These are phyloP conservation scores for Infundibulicybe gibba DNA, from an alignment of 768 basidiomycete species.

Conservation along the genomic window DNA sequence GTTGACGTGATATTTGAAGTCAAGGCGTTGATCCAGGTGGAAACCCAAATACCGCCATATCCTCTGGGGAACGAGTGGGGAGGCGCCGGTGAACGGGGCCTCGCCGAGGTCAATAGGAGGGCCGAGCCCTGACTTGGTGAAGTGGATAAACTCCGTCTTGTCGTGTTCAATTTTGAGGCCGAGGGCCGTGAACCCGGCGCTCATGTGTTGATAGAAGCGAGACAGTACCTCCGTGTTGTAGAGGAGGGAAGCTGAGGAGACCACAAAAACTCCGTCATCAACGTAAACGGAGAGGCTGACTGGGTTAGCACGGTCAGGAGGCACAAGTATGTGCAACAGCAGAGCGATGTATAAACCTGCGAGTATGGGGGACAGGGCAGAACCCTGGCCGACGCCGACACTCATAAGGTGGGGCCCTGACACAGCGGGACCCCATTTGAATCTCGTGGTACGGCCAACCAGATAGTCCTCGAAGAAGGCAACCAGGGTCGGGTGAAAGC, in stretches of 20 bases:
- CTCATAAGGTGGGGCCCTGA: neutral
- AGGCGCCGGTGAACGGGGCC: neutral
- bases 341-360: neutral
- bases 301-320: neutral
- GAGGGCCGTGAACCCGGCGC: neutral
- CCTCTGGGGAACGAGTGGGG: neutral
- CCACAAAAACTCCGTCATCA: neutral
- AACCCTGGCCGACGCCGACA: conserved; percentile 2
- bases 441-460: neutral
- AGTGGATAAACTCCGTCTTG: neutral
- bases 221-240: neutral
- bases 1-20: neutral
- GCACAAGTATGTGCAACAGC: neutral
- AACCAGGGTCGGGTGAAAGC: neutral
- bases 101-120: neutral
- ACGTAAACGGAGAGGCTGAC: neutral
- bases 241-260: neutral
- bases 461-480: neutral
- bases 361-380: conserved; percentile 1
- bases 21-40: neutral
- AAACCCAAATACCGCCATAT: neutral
- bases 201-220: neutral
- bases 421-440: neutral
- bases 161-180: neutral
- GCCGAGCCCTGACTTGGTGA: neutral